phyloP scores from a whole-genome alignment of 768 basidiomycete species.

The Antrodiella citrinella region DNA sequence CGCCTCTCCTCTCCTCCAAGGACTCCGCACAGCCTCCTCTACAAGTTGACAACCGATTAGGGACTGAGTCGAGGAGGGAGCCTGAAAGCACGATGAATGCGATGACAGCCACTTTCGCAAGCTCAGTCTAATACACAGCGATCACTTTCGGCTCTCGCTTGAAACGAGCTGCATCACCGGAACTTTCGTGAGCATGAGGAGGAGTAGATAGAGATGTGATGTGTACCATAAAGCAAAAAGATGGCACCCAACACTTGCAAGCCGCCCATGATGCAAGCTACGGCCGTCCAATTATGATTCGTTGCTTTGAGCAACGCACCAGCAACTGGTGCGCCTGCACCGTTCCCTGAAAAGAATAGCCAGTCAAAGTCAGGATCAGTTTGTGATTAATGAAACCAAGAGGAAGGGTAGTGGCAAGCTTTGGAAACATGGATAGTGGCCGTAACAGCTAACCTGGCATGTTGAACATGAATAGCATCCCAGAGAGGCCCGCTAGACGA shows the following conservation, averaged over 20 bases:
- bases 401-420: neutral
- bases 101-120: too few relatives aligned
- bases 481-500: conserved; percentile 14
- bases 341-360: conserved; percentile 17
- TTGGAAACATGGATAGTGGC: neutral
- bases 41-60: too few relatives aligned
- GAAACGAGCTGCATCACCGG: conserved; percentile 4
- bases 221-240: conserved; percentile 23
- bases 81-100: too few relatives aligned
- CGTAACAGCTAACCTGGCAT: conserved; percentile 6
- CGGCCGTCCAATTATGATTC: conserved; percentile 24
- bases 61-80: too few relatives aligned
- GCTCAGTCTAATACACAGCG: conserved; percentile 13
- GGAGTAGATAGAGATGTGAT: neutral
- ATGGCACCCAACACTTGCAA: conserved; percentile 23
- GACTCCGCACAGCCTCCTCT: too few relatives aligned
- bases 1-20: too few relatives aligned
- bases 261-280: conserved; percentile 22
- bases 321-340: conserved; percentile 24
- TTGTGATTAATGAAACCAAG: too few relatives aligned
- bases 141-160: conserved; percentile 9
- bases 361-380: too few relatives aligned
- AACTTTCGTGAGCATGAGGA: neutral
- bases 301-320: conserved; percentile 25
- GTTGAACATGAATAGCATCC: conserved; percentile 11